A percentile compares a stretch with the other conserved stretches of the same genome.
Evolutionary conservation across 495 filamentous ascomycete species (phyloP).

Genomic region (Neurospora hispaniola): DNA sequence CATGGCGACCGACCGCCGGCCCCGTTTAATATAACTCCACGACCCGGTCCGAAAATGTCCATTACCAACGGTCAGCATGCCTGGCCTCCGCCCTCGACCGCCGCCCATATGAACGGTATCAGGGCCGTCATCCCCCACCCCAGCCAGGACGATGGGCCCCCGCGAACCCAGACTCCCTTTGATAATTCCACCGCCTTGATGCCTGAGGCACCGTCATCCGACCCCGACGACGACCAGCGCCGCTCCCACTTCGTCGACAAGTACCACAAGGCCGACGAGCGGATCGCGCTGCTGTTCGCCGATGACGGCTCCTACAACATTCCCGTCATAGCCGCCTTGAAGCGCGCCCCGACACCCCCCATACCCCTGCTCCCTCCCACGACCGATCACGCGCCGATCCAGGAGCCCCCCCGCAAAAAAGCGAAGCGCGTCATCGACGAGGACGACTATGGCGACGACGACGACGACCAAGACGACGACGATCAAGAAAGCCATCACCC

Average conservation of each 20-base stretch:
- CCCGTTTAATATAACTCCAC: conserved; percentile 12
- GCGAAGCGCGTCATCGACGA: conserved; percentile 54
- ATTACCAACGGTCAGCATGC: conserved; percentile 39
- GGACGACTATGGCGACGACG: conserved; percentile 76
- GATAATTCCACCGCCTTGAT: conserved; percentile 31
- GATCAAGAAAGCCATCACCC: conserved; percentile 49
- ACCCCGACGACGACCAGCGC: conserved; percentile 34
- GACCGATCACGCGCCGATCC: conserved; percentile 36
- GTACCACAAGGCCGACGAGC: conserved; percentile 29
- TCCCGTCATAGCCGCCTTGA: conserved; percentile 28
- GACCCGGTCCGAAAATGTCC: conserved; percentile 31
- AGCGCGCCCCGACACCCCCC: conserved; percentile 22
- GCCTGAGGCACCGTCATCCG: conserved; percentile 39
- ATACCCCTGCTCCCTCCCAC: conserved; percentile 28
- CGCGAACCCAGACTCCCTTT: conserved; percentile 27
- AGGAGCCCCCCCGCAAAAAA: conserved; percentile 38
- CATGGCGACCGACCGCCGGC: conserved; percentile 35
- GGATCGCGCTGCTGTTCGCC: conserved; percentile 57
- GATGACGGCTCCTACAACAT: conserved; percentile 58
- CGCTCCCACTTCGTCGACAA: conserved; percentile 34
- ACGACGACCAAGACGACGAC: conserved; percentile 62
- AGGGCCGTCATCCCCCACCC: conserved; percentile 15
- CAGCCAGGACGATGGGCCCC: conserved; percentile 26
- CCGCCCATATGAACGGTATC: conserved; percentile 24
- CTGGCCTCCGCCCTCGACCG: conserved; percentile 31